phyloP scores from a whole-genome alignment of 139 green algal species.

The Chlorella vulgaris region DNA sequence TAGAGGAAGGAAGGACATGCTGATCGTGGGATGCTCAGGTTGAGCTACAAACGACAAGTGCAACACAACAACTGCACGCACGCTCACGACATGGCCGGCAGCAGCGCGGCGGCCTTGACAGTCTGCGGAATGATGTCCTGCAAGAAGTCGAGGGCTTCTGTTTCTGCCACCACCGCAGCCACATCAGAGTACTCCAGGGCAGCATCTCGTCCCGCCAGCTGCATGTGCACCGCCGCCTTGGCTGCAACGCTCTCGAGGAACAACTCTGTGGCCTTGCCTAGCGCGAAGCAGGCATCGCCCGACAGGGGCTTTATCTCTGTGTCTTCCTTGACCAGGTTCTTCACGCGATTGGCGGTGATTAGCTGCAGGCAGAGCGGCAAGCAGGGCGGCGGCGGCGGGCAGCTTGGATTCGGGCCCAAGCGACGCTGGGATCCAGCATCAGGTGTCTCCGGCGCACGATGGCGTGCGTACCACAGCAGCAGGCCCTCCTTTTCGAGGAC shows the following conservation, averaged over 20 bases:
- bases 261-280: constrained; percentile 36
- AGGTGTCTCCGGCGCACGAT: no score
- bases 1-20: background rate
- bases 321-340: constrained; percentile 34
- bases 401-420: no score
- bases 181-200: constrained; percentile 15
- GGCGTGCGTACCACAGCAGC: constrained; percentile 13
- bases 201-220: background rate
- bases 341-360: constrained; percentile 20
- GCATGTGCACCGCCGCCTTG: background rate
- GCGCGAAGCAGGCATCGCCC: constrained; percentile 41
- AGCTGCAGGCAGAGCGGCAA: background rate
- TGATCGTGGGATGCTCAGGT: background rate
- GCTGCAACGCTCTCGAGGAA: background rate
- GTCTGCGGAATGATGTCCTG: constrained; percentile 35
- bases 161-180: constrained; percentile 13
- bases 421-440: no score
- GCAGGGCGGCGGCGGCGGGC: no score
- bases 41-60: background rate
- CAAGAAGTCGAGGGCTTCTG: constrained; percentile 22
- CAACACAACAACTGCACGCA: background rate
- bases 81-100: constrained; percentile 5
- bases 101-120: constrained; percentile 23
- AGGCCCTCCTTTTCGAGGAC: background rate
- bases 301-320: constrained; percentile 35